These are phyloP conservation scores for Anthostomella pinea DNA, from an alignment of 2,329 filamentous ascomycete genomes.

Conservation along the genomic window DNA sequence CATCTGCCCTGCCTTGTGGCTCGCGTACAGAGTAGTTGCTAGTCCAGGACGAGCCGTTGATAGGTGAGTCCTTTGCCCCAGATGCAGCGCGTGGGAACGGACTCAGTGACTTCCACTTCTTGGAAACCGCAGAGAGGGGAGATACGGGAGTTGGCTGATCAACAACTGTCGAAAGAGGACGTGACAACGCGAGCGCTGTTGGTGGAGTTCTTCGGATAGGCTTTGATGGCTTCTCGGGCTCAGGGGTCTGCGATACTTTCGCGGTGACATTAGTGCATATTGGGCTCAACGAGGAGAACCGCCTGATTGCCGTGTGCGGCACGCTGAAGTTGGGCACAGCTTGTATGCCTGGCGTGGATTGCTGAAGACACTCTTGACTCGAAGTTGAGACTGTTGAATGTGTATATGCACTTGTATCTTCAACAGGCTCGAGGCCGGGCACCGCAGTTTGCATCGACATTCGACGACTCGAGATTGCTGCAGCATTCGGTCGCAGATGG, in stretches of 20 bases:
- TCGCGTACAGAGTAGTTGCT: not conserved
- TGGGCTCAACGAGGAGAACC: conserved; percentile 42
- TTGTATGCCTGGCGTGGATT: conserved; percentile 16
- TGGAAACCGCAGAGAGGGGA: conserved; percentile 20
- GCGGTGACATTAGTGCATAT: conserved; percentile 8
- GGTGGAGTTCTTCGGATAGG: conserved; percentile 39
- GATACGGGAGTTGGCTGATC: conserved; percentile 49
- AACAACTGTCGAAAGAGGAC: conserved; percentile 52
- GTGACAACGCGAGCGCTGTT: conserved; percentile 45
- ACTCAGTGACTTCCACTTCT: conserved; percentile 3
- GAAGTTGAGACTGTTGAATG: conserved; percentile 22
- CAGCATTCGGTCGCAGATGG: conserved; percentile 49
- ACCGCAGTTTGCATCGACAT: conserved; percentile 50
- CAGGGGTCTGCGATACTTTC: conserved; percentile 17
- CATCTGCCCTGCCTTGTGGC: not conserved
- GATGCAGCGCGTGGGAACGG: conserved; percentile 8
- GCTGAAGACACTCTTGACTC: conserved; percentile 26
- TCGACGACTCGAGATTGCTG: conserved; percentile 48
- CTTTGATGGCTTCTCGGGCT: conserved; percentile 26
- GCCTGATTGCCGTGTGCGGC: conserved; percentile 43
- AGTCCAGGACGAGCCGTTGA: conserved; percentile 10
- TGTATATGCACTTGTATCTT: conserved; percentile 26
- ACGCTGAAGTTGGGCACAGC: conserved; percentile 53
- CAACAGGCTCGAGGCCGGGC: conserved; percentile 40
- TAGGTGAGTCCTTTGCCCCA: conserved; percentile 5